Evolutionary conservation across 768 basidiomycete genomes (phyloP), one percentile per base, ranked within the genome.

Genomic region (Auricularia cornea): DNA sequence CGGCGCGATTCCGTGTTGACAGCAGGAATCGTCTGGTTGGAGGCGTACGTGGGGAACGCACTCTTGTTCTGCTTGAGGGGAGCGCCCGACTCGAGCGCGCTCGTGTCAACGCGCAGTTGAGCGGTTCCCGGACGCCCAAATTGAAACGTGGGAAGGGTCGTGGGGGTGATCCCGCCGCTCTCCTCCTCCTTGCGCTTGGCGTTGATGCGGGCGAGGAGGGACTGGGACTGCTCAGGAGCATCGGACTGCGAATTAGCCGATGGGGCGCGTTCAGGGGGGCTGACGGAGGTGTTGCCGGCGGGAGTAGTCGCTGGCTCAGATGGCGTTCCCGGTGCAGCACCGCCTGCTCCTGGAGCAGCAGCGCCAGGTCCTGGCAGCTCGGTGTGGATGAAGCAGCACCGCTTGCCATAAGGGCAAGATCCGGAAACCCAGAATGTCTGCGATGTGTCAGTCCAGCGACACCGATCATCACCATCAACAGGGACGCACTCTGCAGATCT

Each of bases 401-500:
- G 78, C 74, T 93, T 93, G 61, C 93, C 92, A 67, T 94, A 94
- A 0, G 92, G 92, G 71, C 92, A 94, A 20, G 92, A 92, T 30
- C 92, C 92, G 57, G 92, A 93, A 14, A 94, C 88, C 90, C 92
- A 94, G 80, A 94, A 94, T 8, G 92, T 94, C 87, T 92, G 69
- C 11, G 51, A 68, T 33, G 62, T 64, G 64, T 41, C 29, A 64
- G 30, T 4, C 35, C 70, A n/a, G 67, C 63, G 38, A 67, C 61
- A 63, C 16, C 65, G 59, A 59, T 38, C 33, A 38, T 28, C 20
- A 60, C 61, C 10, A 51, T 48, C 44, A 23, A 23, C 28, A 38
- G 35, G 35, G 5, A 75, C 85, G 67, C 69, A 92, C 90, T 78
- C 92, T 85, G 73, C 92, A 95, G 67, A 94, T 92, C 75, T 95